Evolutionary conservation across 345 rosid species (phyloP).

Genomic region (Brassica cretica): DNA sequence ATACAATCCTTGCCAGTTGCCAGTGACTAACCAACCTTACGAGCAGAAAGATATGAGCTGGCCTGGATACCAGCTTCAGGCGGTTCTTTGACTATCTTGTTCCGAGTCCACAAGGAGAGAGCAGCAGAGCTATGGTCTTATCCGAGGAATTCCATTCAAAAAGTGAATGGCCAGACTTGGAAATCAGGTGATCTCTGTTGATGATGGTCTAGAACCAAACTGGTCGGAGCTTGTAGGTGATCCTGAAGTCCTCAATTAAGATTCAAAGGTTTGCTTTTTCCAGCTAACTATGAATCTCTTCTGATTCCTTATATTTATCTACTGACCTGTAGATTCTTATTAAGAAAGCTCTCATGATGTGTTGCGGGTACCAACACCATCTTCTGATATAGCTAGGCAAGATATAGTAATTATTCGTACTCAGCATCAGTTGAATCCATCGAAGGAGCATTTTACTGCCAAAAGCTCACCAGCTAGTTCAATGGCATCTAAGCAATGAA

Average conservation of each 20-base stretch:
- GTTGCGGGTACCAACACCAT: slow-evolving; percentile 38
- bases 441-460: slow-evolving; percentile 53
- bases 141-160: slow-evolving; percentile 19
- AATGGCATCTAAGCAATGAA: slow-evolving; percentile 56
- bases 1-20: slow-evolving; percentile 37
- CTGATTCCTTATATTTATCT: background rate
- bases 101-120: slow-evolving; percentile 49
- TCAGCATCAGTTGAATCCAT: slow-evolving; percentile 44
- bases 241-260: slow-evolving; percentile 43
- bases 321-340: slow-evolving; percentile 4
- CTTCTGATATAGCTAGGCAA: slow-evolving; percentile 40
- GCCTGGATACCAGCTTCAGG: slow-evolving; percentile 53
- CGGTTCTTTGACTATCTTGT: slow-evolving; percentile 49
- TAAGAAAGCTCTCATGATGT: slow-evolving; percentile 8
- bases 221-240: slow-evolving; percentile 72
- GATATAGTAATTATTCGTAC: slow-evolving; percentile 34
- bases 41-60: slow-evolving; percentile 55
- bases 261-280: slow-evolving; percentile 53
- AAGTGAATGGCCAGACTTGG: slow-evolving; percentile 68
- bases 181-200: slow-evolving; percentile 60
- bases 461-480: slow-evolving; percentile 38
- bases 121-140: slow-evolving; percentile 29
- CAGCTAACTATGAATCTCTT: background rate
- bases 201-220: slow-evolving; percentile 58
- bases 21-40: slow-evolving; percentile 32